phyloP scores from a whole-genome alignment of 169 alveolate genomes.

The Besnoitia besnoiti region DNA sequence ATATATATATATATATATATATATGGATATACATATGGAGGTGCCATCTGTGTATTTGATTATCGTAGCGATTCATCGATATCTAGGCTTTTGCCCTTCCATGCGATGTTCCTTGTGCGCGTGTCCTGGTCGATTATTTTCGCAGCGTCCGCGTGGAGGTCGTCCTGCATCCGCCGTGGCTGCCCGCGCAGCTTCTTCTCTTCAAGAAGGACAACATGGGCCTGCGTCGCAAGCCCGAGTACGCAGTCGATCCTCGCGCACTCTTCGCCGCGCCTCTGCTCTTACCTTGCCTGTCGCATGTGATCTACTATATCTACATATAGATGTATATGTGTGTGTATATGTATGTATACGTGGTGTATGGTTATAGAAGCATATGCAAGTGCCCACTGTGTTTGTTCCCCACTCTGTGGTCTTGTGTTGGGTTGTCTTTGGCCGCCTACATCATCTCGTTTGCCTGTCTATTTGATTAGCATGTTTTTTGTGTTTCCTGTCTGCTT shows the following conservation, averaged over 20 bases:
- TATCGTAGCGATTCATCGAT: too few species aligned
- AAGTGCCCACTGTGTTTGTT: too few species aligned
- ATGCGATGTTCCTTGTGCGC: too few species aligned
- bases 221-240: slow-evolving; percentile 36
- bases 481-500: background rate
- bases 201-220: slow-evolving; percentile 45
- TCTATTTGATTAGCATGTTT: background rate
- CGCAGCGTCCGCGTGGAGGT: slow-evolving; percentile 56
- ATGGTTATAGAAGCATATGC: too few species aligned
- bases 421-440: background rate
- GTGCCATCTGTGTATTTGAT: too few species aligned
- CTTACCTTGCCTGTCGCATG: background rate
- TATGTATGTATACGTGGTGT: too few species aligned
- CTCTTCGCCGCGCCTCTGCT: background rate
- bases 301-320: too few species aligned
- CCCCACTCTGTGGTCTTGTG: background rate
- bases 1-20: too few species aligned
- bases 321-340: too few species aligned
- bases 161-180: slow-evolving; percentile 65
- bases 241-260: background rate
- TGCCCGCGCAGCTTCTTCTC: slow-evolving; percentile 57
- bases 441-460: background rate
- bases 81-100: too few species aligned
- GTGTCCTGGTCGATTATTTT: background rate
- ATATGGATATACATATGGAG: too few species aligned